These are phyloP conservation scores for Puccinia brachypodii DNA, from an alignment of 1,284 basidiomycete species.

Conservation along the genomic window DNA sequence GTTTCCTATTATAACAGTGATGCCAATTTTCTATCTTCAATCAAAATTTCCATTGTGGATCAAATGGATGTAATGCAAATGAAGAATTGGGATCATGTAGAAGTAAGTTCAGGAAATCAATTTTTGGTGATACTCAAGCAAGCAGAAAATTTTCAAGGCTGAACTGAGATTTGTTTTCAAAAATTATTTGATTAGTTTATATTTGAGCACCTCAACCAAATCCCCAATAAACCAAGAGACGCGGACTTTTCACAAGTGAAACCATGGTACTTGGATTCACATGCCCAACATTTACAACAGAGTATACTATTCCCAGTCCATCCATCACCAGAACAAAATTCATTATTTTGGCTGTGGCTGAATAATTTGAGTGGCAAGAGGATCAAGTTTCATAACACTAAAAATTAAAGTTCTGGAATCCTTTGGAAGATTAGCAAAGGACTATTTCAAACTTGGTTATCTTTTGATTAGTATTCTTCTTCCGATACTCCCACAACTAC, in stretches of 20 bases:
- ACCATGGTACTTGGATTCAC: conserved; percentile 92
- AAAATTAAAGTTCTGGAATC: neutral
- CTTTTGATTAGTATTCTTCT: no score
- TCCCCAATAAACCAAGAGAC: conserved; percentile 88
- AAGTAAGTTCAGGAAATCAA: conserved; percentile 69
- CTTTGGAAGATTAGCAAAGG: neutral
- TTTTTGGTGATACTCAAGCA: neutral
- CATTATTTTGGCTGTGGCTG: conserved; percentile 3
- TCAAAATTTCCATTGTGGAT: conserved; percentile 90
- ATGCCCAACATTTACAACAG: conserved; percentile 81
- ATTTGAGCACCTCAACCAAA: conserved; percentile 75
- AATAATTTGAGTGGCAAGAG: conserved; percentile 22
- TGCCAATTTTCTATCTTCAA: conserved; percentile 85
- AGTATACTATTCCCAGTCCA: conserved; percentile 82
- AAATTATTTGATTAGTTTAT: conserved; percentile 66
- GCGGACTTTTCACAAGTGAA: conserved; percentile 96
- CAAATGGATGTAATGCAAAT: conserved; percentile 90
- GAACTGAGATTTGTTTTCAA: neutral
- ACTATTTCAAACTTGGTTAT: conserved; percentile 12
- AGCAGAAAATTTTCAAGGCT: neutral
- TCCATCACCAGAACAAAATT: conserved; percentile 38
- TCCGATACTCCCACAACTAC: neutral
- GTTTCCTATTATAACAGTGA: conserved; percentile 61
- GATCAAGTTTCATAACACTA: neutral
- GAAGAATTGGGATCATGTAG: conserved; percentile 99